Conservation (phyloP, 768 basidiomycete genomes). For the Kwoniella bestiolae region DNA sequence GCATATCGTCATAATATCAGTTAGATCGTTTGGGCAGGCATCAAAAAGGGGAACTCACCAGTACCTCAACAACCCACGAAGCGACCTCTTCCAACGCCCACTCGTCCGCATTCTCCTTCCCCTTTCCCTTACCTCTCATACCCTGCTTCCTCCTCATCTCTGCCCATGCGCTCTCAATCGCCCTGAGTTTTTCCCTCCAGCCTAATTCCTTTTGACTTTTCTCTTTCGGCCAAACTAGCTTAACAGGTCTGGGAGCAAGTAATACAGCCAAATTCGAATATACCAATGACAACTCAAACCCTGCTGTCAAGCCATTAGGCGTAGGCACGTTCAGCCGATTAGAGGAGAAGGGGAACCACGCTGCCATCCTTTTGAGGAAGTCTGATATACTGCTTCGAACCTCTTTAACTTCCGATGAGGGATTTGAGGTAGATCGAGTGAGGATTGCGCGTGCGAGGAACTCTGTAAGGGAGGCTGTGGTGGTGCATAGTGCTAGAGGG, state of each 20-base stretch:
- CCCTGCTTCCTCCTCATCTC: constrained; percentile 36
- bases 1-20: no score
- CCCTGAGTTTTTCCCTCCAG: constrained; percentile 29
- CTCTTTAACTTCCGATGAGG: constrained; percentile 16
- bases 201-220: constrained; percentile 14
- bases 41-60: no score
- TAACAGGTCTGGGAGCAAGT: constrained; percentile 41
- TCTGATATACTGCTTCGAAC: constrained; percentile 39
- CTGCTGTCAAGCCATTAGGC: constrained; percentile 26
- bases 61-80: constrained; percentile 51
- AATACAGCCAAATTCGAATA: constrained; percentile 53
- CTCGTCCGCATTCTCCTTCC: constrained; percentile 33
- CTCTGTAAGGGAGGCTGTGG: constrained; percentile 40
- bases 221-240: constrained; percentile 20
- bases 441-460: constrained; percentile 43
- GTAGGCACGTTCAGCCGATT: constrained; percentile 11
- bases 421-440: not conserved
- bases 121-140: constrained; percentile 30
- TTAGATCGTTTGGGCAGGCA: no score
- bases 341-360: constrained; percentile 77
- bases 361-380: constrained; percentile 72
- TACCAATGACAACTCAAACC: constrained; percentile 47
- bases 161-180: constrained; percentile 42
- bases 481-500: constrained; percentile 44
- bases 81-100: constrained; percentile 54